Conservation (phyloP, 805 yeast genomes). For the Starmera caribaea region DNA sequence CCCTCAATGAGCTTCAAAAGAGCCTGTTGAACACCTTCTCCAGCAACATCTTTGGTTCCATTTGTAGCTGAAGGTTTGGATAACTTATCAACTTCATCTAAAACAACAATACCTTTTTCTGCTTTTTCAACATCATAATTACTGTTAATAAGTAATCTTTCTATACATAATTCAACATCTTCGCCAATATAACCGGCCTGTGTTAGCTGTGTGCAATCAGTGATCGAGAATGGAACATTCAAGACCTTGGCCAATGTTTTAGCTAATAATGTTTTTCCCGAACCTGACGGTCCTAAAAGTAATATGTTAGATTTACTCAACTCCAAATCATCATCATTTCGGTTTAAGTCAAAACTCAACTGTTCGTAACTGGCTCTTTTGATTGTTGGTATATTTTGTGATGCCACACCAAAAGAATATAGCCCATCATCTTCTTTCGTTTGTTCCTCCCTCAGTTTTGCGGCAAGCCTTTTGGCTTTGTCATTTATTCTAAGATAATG, state of each 20-base stretch:
- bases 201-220: conserved; percentile 53
- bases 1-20: conserved; percentile 49
- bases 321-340: conserved; percentile 30
- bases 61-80: conserved; percentile 37
- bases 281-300: conserved; percentile 51
- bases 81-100: conserved; percentile 51
- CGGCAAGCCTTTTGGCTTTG: conserved; percentile 22
- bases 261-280: conserved; percentile 52
- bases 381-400: conserved; percentile 13
- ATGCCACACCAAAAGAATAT: conserved; percentile 6
- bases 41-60: conserved; percentile 49
- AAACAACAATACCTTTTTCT: conserved; percentile 48
- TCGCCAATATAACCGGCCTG: conserved; percentile 63
- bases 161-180: conserved; percentile 49
- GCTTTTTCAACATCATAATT: conserved; percentile 41
- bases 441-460: conserved; percentile 17
- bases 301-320: conserved; percentile 47
- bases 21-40: conserved; percentile 60
- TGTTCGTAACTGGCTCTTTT: conserved; percentile 20
- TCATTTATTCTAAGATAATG: conserved; percentile 43
- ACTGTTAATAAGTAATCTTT: conserved; percentile 38
- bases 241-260: conserved; percentile 40
- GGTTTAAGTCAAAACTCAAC: conserved; percentile 15
- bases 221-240: conserved; percentile 48
- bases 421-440: conserved; percentile 20